These are phyloP conservation scores for Fistulinella staudtii DNA, from an alignment of 1,284 basidiomycete species.

Conservation along the genomic window DNA sequence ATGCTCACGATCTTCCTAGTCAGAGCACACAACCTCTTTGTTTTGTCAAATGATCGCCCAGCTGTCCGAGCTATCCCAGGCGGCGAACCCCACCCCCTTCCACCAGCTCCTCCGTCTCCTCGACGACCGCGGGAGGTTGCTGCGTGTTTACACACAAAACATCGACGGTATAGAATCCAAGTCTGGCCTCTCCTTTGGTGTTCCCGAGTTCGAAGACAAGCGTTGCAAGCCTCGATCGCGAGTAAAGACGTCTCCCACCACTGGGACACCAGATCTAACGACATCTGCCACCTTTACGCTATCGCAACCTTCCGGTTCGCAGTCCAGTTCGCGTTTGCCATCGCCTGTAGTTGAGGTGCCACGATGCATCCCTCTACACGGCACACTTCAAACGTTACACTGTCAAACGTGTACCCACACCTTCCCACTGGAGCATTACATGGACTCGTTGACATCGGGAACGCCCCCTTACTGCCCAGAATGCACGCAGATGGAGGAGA, in stretches of 20 bases:
- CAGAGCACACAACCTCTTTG: constrained; percentile 68
- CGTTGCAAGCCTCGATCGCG: constrained; percentile 48
- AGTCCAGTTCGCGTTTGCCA: constrained; percentile 35
- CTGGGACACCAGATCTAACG: constrained; percentile 12
- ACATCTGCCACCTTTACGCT: constrained; percentile 15
- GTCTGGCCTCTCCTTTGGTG: constrained; percentile 76
- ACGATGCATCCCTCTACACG: constrained; percentile 88
- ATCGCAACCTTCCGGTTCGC: constrained; percentile 18
- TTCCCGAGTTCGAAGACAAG: constrained; percentile 58
- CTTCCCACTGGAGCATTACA: constrained; percentile 59
- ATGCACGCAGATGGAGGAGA: constrained; percentile 67
- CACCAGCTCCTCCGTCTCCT: constrained; percentile 74
- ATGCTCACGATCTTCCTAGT: constrained; percentile 41
- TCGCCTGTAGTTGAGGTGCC: constrained; percentile 52
- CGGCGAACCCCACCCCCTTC: constrained; percentile 79
- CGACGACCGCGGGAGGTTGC: constrained; percentile 72
- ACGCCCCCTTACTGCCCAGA: constrained; percentile 75
- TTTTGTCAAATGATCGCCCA: constrained; percentile 90
- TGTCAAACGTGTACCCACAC: constrained; percentile 79
- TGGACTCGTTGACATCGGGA: constrained; percentile 55
- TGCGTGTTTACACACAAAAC: constrained; percentile 93
- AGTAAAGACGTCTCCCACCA: constrained; percentile 28
- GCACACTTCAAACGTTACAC: constrained; percentile 75
- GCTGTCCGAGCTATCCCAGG: constrained; percentile 68
- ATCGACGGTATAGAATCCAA: constrained; percentile 89